Conservation (phyloP, 1,139 yeast genomes). For the Suhomyces yuchorum region DNA sequence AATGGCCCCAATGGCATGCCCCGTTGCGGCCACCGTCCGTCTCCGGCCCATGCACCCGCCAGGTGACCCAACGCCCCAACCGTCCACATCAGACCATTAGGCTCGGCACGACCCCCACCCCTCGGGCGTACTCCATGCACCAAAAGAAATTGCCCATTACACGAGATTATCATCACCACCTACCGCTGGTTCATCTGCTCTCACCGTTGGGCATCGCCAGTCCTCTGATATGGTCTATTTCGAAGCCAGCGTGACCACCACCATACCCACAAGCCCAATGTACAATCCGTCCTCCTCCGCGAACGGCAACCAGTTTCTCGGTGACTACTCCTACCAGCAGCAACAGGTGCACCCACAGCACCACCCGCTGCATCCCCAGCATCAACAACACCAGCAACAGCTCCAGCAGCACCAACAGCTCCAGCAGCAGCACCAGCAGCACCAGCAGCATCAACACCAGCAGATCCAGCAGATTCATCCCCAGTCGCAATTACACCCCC, state of each 20-base stretch:
- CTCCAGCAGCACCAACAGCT: conserved; percentile 8
- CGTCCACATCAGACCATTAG: conserved; percentile 3
- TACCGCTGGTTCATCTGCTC: not conserved
- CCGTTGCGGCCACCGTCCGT: not conserved
- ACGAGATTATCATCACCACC: not conserved
- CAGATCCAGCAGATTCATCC: conserved; percentile 11
- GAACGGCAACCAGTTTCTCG: conserved; percentile 15
- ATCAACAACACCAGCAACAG: conserved; percentile 9
- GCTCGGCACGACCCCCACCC: conserved; percentile 1
- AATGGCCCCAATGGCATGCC: too few species aligned
- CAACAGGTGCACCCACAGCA: conserved; percentile 9
- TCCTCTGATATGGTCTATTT: conserved; percentile 19
- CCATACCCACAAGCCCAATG: conserved; percentile 19
- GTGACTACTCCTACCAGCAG: conserved; percentile 20
- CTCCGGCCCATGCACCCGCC: not conserved
- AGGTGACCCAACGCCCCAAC: conserved; percentile 1
- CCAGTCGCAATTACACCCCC: too few species aligned
- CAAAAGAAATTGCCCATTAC: conserved; percentile 1
- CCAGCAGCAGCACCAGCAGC: conserved; percentile 9
- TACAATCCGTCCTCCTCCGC: conserved; percentile 13
- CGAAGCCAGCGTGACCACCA: conserved; percentile 25
- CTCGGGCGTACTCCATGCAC: not conserved
- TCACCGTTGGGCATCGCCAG: conserved; percentile 1
- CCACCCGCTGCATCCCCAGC: conserved; percentile 11
- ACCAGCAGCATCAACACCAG: conserved; percentile 7